Evolutionary conservation across 306 rosid species (phyloP), one percentile per base, ranked within the genome.

Genomic region (Cucurbita argyrosperma): DNA sequence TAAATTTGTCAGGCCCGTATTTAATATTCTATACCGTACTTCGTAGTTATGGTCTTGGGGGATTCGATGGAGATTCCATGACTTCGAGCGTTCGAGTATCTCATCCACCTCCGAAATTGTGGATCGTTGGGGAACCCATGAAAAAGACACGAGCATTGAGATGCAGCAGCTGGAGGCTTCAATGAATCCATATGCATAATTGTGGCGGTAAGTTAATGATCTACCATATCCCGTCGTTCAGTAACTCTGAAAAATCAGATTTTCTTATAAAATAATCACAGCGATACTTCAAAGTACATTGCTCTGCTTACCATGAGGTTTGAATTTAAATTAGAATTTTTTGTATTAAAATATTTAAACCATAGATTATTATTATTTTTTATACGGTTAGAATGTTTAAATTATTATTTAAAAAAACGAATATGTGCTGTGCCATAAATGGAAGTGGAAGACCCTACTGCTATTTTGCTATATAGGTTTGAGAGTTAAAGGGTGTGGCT

Each of bases 1-100:
- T 16, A 10, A 10, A 1, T 45, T 9, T 9, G 26, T 2, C 38
- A 18, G 14, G 3, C 61, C 3, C 21, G 6, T n/a, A 65, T 13
- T 13, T 7, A 23, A 46, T 21, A 40, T 42, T 47, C 42, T 19
- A 11, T 21, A 69, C 56, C 11, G 5, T 21, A 30, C 13, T 35
- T 5, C 40, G 39, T 66, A 92, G 98, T 66, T 84, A 80, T 80
- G 90, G 88, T 42, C 49, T 88, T 6, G 88, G 96, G 37, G 92
- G 96, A 62, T 90, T 73, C 68, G 87, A 88, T 79, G 96, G 91
- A 65, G 9, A n/a, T 7, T 9, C 72, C 39, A 85, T 79, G 82
- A 78, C 84, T 75, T 42, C 86, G 2, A 86, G 77, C 78, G 75
- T 85, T 26, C 85, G 90, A 78, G 76, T 84, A 19, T 83, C 80